Evolutionary conservation across 2,329 filamentous ascomycete species (phyloP).

Genomic region (Colletotrichum sp.): DNA sequence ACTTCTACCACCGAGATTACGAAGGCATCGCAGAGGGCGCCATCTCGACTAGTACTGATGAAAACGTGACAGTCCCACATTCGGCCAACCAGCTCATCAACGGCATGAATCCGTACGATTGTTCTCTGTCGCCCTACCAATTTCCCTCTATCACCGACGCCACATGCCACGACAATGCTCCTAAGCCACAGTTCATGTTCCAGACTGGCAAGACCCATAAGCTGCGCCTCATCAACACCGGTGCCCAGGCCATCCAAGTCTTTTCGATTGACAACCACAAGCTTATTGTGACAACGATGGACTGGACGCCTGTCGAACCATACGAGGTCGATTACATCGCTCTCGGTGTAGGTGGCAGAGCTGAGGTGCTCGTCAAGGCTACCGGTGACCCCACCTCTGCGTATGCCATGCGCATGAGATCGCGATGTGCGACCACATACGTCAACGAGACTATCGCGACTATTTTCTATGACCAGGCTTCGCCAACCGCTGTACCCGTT

Average conservation of each 20-base stretch:
- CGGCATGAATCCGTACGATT: conserved; percentile 43
- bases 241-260: conserved; percentile 15
- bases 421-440: background rate
- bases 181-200: background rate
- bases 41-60: conserved; percentile 45
- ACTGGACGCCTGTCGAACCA: conserved; percentile 12
- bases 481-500: background rate
- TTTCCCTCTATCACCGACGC: conserved; percentile 58
- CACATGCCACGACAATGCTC: background rate
- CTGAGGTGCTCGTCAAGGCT: conserved; percentile 14
- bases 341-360: conserved; percentile 1
- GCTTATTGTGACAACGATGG: conserved; percentile 1
- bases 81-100: conserved; percentile 49
- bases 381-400: background rate
- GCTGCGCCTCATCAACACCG: conserved; percentile 17
- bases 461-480: background rate
- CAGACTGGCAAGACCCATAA: conserved; percentile 14
- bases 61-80: conserved; percentile 42
- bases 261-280: conserved; percentile 16
- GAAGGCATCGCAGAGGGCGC: conserved; percentile 49
- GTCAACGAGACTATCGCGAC: background rate
- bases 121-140: conserved; percentile 54
- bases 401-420: conserved; percentile 4
- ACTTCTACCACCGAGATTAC: conserved; percentile 62
- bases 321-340: conserved; percentile 12